Conservation (phyloP, 2,329 filamentous ascomycete species). For the Fusarium redolens region DNA sequence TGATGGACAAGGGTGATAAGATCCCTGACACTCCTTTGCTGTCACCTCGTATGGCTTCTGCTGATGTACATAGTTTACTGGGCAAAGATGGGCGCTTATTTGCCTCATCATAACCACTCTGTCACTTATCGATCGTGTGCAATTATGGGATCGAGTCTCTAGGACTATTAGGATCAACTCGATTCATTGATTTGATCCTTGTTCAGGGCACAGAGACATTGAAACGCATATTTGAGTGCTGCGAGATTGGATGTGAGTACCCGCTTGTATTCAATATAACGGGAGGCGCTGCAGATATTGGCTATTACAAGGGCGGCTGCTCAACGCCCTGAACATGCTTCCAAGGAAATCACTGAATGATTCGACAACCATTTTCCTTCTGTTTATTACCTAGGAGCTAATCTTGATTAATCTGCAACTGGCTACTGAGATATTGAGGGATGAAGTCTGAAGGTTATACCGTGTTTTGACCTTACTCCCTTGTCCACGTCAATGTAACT, state of each 20-base stretch:
- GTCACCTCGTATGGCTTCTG: conserved; percentile 4
- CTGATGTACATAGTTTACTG: background rate
- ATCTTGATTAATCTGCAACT: background rate
- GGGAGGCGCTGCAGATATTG: conserved; percentile 7
- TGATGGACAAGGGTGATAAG: conserved; percentile 17
- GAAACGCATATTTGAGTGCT: background rate
- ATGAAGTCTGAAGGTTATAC: background rate
- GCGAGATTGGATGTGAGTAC: background rate
- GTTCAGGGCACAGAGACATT: background rate
- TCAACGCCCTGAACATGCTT: background rate
- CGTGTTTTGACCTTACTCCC: background rate
- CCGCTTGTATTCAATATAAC: conserved; percentile 1
- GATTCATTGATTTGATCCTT: background rate
- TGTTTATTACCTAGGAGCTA: background rate
- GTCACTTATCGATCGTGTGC: background rate
- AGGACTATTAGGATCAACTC: conserved; percentile 15
- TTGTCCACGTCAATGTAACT: background rate
- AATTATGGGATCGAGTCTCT: background rate
- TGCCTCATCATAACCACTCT: conserved; percentile 8
- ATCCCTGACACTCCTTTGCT: conserved; percentile 19
- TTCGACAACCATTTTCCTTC: background rate
- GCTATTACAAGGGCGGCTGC: conserved; percentile 8
- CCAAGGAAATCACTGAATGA: background rate
- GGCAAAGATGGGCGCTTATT: conserved; percentile 24
- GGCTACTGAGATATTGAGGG: background rate